A percentile compares a stretch with the other conserved stretches of the same genome.
These are phyloP conservation scores for Pseudogymnoascus sp. DNA, from an alignment of 2,329 filamentous ascomycete genomes.

Conservation along the genomic window DNA sequence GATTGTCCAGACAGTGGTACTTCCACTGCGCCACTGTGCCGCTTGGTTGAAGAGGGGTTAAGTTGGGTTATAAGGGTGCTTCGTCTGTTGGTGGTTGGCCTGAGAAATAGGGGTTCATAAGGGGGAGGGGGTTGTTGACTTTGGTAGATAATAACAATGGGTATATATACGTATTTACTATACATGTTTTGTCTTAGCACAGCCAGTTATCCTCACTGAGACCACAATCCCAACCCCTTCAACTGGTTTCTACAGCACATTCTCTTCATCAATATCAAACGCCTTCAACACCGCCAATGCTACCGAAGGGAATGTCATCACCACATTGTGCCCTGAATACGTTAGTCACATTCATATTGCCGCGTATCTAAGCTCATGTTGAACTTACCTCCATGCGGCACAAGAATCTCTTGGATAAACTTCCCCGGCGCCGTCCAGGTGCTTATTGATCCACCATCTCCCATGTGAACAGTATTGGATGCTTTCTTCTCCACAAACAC, in stretches of 20 bases:
- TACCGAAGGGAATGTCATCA: slow-evolving; percentile 58
- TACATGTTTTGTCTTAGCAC: not conserved
- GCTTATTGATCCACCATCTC: slow-evolving; percentile 26
- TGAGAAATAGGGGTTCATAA: not conserved
- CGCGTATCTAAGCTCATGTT: not conserved
- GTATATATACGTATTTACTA: not conserved
- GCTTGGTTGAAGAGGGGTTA: not conserved
- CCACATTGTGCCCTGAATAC: slow-evolving; percentile 55
- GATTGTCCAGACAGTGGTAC: not conserved
- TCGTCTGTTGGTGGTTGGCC: not conserved
- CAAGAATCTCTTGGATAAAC: slow-evolving; percentile 26
- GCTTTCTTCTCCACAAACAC: slow-evolving; percentile 25
- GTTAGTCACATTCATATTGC: slow-evolving; percentile 14
- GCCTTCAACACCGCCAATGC: slow-evolving; percentile 56
- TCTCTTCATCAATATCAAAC: slow-evolving; percentile 41
- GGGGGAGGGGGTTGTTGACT: not conserved
- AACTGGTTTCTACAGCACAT: slow-evolving; percentile 8
- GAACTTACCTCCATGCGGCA: slow-evolving; percentile 26
- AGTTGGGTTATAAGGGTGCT: not conserved
- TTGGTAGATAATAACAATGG: not conserved
- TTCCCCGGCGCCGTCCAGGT: slow-evolving; percentile 25
- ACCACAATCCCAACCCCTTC: not conserved
- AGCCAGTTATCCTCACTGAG: not conserved
- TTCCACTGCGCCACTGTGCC: not conserved
- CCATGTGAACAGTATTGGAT: slow-evolving; percentile 24